Evolutionary conservation across 495 filamentous ascomycete species (phyloP).

Genomic region (Neurospora intermedia): DNA sequence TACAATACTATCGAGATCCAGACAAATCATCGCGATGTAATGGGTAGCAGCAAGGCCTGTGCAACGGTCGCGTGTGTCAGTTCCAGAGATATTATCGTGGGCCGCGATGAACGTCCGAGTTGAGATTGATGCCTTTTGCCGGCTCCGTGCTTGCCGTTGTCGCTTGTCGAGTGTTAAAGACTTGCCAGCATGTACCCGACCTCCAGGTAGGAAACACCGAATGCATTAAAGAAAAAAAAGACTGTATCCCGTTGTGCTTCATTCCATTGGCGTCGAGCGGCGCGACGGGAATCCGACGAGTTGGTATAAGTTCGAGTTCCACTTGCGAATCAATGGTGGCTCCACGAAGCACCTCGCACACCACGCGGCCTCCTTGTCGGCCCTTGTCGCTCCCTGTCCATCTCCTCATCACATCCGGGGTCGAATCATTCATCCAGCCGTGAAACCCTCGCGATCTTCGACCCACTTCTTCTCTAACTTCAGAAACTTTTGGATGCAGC

Average conservation of each 20-base stretch:
- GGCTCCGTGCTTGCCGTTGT: background rate
- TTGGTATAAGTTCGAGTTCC: background rate
- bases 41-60: background rate
- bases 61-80: background rate
- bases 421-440: conserved; percentile 18
- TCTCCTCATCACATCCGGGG: conserved; percentile 14
- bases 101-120: background rate
- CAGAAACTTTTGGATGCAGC: conserved; percentile 9
- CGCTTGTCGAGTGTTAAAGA: background rate
- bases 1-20: background rate
- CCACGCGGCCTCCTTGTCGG: conserved; percentile 9
- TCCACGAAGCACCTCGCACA: conserved; percentile 9
- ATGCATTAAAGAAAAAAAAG: background rate
- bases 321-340: background rate
- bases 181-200: background rate
- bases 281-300: background rate
- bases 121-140: background rate
- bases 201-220: background rate
- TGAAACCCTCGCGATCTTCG: conserved; percentile 8
- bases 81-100: background rate
- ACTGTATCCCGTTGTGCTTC: background rate
- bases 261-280: background rate
- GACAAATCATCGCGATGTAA: background rate
- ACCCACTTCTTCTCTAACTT: conserved; percentile 3
- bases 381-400: background rate